Conservation (phyloP, 1,284 basidiomycete genomes). For the Malassezia furfur region DNA sequence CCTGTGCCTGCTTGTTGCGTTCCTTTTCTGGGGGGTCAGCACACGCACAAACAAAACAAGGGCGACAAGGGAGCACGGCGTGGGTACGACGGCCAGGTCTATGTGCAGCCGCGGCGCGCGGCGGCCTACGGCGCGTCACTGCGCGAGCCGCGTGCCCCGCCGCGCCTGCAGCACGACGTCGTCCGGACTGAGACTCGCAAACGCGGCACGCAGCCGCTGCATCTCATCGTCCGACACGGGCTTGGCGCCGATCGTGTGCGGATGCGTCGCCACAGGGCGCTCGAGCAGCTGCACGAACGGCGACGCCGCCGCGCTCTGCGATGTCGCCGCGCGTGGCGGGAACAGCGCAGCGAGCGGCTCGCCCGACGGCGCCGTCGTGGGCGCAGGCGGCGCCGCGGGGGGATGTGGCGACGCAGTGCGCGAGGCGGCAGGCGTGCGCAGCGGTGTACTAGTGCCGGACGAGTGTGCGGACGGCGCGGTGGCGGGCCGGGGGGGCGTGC, state of each 20-base stretch:
- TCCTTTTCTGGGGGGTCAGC: conserved; percentile 16
- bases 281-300: conserved; percentile 3
- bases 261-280: neutral
- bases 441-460: neutral
- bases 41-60: no score
- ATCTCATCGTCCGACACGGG: conserved; percentile 11
- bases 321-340: neutral
- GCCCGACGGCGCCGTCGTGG: conserved; percentile 10
- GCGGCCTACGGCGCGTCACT: neutral
- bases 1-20: conserved; percentile 11
- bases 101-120: no score
- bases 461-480: neutral
- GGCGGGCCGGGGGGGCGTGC: neutral
- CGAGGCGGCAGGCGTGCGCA: neutral
- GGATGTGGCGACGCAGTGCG: neutral
- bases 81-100: no score
- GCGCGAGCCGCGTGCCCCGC: conserved; percentile 56
- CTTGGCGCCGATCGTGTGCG: neutral
- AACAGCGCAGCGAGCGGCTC: conserved; percentile 27
- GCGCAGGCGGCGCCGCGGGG: neutral
- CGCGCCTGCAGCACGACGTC: conserved; percentile 71
- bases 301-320: neutral
- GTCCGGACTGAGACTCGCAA: conserved; percentile 75
- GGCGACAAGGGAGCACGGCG: no score
- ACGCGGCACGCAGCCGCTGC: conserved; percentile 49